Percentiles rank a stretch among this genome's conserved stretches.
Conservation (phyloP, 2,329 filamentous ascomycete genomes). For the Cladophialophora exuberans region DNA sequence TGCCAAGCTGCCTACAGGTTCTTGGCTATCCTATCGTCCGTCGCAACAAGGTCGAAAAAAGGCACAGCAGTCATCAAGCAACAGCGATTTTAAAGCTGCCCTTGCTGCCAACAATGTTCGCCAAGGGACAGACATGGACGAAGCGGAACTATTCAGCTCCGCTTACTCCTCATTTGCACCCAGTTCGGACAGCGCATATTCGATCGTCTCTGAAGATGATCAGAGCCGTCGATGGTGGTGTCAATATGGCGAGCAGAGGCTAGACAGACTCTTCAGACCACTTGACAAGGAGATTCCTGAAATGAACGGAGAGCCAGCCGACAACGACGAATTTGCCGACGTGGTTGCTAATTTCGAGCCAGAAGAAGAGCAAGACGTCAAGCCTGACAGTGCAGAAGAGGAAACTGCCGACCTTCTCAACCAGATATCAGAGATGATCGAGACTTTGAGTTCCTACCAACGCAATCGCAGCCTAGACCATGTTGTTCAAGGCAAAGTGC, state of each 20-base stretch:
- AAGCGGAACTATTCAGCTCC: conserved; percentile 42
- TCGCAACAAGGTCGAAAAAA: conserved; percentile 9
- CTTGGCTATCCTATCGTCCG: conserved; percentile 47
- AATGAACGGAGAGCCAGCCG: conserved; percentile 31
- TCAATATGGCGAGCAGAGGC: conserved; percentile 43
- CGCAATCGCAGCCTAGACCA: conserved; percentile 58
- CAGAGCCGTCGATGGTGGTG: conserved; percentile 53
- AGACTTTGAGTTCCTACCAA: conserved; percentile 66
- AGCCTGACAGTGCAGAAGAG: conserved; percentile 44
- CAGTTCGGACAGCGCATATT: conserved; percentile 48
- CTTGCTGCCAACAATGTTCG: conserved; percentile 17
- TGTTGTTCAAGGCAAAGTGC: conserved; percentile 46
- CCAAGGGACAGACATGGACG: conserved; percentile 4
- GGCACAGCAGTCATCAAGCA: conserved; percentile 4
- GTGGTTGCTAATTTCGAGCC: conserved; percentile 47
- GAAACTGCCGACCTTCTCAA: conserved; percentile 56
- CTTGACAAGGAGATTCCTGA: conserved; percentile 12
- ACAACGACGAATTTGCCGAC: conserved; percentile 45
- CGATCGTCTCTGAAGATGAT: conserved; percentile 46
- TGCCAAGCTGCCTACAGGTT: conserved; percentile 43
- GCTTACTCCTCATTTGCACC: conserved; percentile 56
- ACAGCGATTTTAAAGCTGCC: conserved; percentile 15
- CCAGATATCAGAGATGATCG: conserved; percentile 63
- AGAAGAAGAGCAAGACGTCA: conserved; percentile 35
- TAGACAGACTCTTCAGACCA: conserved; percentile 31